Evolutionary conservation across 352 stramenopile genomes (phyloP).

Genomic region (Phytophthora sansomeana): DNA sequence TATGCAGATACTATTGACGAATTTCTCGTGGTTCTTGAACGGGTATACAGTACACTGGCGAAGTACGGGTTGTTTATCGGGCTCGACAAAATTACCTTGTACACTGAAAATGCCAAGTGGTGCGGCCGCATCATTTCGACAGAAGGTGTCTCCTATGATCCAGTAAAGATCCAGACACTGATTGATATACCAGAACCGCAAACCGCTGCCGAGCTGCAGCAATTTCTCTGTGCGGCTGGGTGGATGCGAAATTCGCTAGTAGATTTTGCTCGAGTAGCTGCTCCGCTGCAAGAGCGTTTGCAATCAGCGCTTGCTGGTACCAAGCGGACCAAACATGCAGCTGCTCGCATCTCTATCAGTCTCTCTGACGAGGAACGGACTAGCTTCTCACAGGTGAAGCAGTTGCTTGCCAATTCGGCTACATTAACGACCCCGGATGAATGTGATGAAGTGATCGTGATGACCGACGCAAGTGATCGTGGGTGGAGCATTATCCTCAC

Average conservation of each 20-base stretch:
- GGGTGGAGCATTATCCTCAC: too few species aligned
- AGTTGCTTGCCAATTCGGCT: too few species aligned
- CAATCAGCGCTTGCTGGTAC: neutral
- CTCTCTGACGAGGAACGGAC: too few species aligned
- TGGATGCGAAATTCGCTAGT: constrained; percentile 13
- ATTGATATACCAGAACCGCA: constrained; percentile 9
- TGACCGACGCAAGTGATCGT: too few species aligned
- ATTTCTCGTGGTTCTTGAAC: too few species aligned
- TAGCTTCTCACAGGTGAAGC: too few species aligned
- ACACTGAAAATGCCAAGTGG: constrained; percentile 2
- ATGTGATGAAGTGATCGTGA: too few species aligned
- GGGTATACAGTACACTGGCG: constrained; percentile 4
- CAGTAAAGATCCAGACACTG: constrained; percentile 6
- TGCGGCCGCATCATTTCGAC: constrained; percentile 3
- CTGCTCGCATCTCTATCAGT: too few species aligned
- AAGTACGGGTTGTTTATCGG: constrained; percentile 3
- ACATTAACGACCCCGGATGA: too few species aligned
- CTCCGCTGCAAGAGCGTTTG: constrained; percentile 2
- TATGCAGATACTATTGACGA: too few species aligned
- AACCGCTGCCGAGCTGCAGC: constrained; percentile 1
- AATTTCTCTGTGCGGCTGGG: constrained; percentile 10
- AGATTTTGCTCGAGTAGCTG: constrained; percentile 12
- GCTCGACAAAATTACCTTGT: constrained; percentile 12
- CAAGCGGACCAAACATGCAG: too few species aligned
- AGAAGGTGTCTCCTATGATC: constrained; percentile 7